Conservation (phyloP, 345 rosid species). For the Mallotus nudiflorus region DNA sequence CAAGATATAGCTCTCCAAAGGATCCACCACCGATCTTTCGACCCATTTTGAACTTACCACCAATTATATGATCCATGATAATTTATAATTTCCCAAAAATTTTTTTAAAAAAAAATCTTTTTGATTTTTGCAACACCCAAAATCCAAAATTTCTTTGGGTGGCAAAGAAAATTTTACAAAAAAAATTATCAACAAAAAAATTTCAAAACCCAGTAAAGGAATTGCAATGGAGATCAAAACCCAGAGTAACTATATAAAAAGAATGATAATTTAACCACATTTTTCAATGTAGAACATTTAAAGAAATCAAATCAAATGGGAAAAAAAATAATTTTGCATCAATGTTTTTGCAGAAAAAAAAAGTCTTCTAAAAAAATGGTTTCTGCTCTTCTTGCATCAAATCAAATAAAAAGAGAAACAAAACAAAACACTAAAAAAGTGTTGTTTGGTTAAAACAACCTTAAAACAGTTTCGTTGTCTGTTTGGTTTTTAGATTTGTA, state of each 20-base stretch:
- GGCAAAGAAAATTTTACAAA: background rate
- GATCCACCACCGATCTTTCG: slow-evolving; percentile 72
- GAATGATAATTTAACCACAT: background rate
- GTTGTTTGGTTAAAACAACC: background rate
- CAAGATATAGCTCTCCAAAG: slow-evolving; percentile 63
- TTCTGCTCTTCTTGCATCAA: too few relatives aligned
- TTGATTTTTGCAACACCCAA: background rate
- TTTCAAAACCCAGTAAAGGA: background rate
- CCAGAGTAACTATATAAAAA: too few relatives aligned
- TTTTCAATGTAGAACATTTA: too few relatives aligned
- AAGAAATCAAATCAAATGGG: background rate
- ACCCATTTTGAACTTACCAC: slow-evolving; percentile 60
- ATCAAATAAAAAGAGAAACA: background rate
- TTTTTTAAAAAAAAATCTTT: background rate
- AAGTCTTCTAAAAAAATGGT: too few relatives aligned
- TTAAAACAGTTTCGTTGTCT: slow-evolving; percentile 8
- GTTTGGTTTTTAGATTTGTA: background rate
- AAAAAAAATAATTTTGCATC: slow-evolving; percentile 1
- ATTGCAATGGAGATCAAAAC: slow-evolving; percentile 13
- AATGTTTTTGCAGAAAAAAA: background rate
- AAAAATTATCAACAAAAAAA: background rate
- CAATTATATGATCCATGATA: slow-evolving; percentile 57
- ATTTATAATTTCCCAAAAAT: background rate
- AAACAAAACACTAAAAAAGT: background rate
- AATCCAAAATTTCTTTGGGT: slow-evolving; percentile 9